These are phyloP conservation scores for Globisporangium lucens DNA, from an alignment of 352 stramenopile genomes.

Conservation along the genomic window DNA sequence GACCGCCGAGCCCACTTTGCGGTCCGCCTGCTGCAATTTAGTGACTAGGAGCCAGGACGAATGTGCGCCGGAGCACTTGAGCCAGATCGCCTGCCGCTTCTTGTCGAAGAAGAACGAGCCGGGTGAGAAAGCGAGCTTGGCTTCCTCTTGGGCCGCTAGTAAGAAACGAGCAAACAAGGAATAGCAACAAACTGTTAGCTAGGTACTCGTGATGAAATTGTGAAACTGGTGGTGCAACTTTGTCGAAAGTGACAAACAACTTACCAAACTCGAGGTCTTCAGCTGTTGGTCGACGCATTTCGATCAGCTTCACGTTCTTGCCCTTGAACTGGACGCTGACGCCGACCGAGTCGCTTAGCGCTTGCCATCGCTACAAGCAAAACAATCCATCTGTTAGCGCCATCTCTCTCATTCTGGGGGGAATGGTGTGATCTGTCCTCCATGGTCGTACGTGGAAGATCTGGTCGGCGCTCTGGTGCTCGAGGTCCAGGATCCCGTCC, in stretches of 20 bases:
- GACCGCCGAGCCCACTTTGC: constrained; percentile 53
- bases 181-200: no score
- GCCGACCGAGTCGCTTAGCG: constrained; percentile 71
- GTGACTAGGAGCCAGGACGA: constrained; percentile 60
- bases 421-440: neutral
- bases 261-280: constrained; percentile 34
- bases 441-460: constrained; percentile 51
- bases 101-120: constrained; percentile 82
- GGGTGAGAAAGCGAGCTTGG: constrained; percentile 13
- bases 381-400: neutral
- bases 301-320: constrained; percentile 69
- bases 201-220: no score
- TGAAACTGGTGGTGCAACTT: neutral
- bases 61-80: constrained; percentile 39
- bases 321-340: constrained; percentile 59
- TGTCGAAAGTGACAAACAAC: neutral
- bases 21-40: constrained; percentile 65
- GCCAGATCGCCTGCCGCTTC: constrained; percentile 58
- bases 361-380: constrained; percentile 57
- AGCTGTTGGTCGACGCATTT: constrained; percentile 40
- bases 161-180: neutral
- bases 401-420: no score
- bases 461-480: constrained; percentile 38
- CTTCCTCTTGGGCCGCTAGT: constrained; percentile 5
- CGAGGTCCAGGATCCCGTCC: constrained; percentile 53